These are phyloP conservation scores for Auricularia cornea DNA, from an alignment of 768 basidiomycete genomes.

Conservation along the genomic window DNA sequence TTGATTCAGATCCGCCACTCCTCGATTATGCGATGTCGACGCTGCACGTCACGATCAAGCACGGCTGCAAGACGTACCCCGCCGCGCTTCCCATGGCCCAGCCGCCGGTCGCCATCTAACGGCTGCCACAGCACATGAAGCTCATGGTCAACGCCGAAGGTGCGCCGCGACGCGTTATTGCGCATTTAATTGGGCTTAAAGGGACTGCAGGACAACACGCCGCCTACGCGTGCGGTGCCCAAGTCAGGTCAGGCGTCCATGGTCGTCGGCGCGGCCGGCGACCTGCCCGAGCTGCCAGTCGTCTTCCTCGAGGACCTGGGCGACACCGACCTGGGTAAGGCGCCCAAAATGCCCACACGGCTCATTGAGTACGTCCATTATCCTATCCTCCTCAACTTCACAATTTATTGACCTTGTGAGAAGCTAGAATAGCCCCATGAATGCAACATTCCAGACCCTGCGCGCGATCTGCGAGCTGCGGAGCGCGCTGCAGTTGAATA, in stretches of 20 bases:
- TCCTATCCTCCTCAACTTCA: no score
- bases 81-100: constrained; percentile 65
- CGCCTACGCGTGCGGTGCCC: constrained; percentile 74
- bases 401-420: constrained; percentile 51
- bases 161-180: constrained; percentile 32
- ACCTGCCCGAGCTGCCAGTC: constrained; percentile 78
- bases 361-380: no score
- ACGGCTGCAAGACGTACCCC: constrained; percentile 72
- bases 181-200: no score
- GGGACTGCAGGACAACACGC: constrained; percentile 78
- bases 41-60: constrained; percentile 74
- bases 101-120: constrained; percentile 69
- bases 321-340: constrained; percentile 68
- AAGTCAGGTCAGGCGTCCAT: constrained; percentile 89
- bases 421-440: constrained; percentile 99
- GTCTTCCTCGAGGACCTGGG: constrained; percentile 94
- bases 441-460: constrained; percentile 88
- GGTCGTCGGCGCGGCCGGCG: constrained; percentile 90
- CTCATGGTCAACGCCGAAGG: constrained; percentile 96
- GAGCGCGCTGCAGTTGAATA: no score
- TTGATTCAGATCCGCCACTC: no score
- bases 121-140: constrained; percentile 89
- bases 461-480: no score
- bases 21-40: constrained; percentile 62
- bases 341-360: no score